phyloP scores from a whole-genome alignment of 148 eudicot genomes.

The Dysphania ambrosioides region DNA sequence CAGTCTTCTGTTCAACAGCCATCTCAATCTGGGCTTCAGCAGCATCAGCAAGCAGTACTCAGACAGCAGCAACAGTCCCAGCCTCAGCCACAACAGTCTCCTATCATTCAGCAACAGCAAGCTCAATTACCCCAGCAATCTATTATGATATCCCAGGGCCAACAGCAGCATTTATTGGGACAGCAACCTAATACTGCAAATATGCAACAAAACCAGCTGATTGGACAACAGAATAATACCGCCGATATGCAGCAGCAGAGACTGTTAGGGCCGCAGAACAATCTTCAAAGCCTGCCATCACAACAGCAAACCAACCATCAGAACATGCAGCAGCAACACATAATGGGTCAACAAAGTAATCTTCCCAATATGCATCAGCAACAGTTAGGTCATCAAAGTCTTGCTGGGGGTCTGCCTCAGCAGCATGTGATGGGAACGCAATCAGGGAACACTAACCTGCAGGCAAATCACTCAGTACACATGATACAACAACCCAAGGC shows the following conservation, averaged over 20 bases:
- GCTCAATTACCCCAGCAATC: constrained; percentile 49
- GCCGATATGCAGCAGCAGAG: constrained; percentile 59
- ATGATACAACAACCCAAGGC: constrained; percentile 65
- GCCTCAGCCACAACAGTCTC: constrained; percentile 45
- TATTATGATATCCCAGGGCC: constrained; percentile 38
- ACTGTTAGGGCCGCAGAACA: constrained; percentile 60
- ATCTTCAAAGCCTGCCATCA: constrained; percentile 50
- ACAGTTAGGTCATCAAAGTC: constrained; percentile 62
- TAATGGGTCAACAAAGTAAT: constrained; percentile 48
- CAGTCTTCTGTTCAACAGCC: constrained; percentile 64
- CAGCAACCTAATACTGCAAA: constrained; percentile 48
- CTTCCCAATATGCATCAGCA: constrained; percentile 60
- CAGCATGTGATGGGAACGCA: constrained; percentile 70
- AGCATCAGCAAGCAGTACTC: constrained; percentile 55
- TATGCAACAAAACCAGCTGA: constrained; percentile 55
- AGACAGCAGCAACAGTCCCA: constrained; percentile 48
- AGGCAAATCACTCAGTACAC: constrained; percentile 53
- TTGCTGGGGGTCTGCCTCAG: constrained; percentile 45
- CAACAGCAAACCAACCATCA: constrained; percentile 62
- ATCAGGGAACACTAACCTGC: constrained; percentile 58
- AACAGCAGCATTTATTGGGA: constrained; percentile 38
- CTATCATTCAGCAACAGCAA: constrained; percentile 55
- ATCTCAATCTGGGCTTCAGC: constrained; percentile 67
- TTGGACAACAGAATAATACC: constrained; percentile 60
- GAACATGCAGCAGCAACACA: constrained; percentile 47